Conservation (phyloP, 2,329 filamentous ascomycete species). For the Calonectria hawksworthii region DNA sequence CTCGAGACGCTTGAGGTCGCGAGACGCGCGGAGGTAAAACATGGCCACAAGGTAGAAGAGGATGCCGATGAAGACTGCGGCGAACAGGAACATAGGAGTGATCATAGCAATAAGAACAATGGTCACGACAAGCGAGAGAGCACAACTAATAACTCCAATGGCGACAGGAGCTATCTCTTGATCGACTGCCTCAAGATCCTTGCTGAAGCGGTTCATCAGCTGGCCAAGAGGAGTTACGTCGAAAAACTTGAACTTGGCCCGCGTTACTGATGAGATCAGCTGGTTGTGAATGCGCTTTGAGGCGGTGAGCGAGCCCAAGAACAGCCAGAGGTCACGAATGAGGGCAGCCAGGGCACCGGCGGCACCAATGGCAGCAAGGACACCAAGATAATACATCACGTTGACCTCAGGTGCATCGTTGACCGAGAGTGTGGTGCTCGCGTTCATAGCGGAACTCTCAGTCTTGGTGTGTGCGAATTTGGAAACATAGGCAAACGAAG, state of each 20-base stretch:
- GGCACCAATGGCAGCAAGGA: slow-evolving; percentile 86
- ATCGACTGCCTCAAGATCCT: slow-evolving; percentile 94
- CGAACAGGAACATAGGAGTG: slow-evolving; percentile 91
- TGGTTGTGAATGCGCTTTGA: slow-evolving; percentile 86
- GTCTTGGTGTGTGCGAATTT: slow-evolving; percentile 51
- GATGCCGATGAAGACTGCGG: slow-evolving; percentile 85
- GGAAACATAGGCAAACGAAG: slow-evolving; percentile 54
- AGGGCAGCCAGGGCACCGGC: slow-evolving; percentile 86
- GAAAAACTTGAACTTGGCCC: slow-evolving; percentile 97
- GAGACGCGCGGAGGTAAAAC: slow-evolving; percentile 93
- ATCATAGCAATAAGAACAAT: slow-evolving; percentile 89
- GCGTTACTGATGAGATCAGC: slow-evolving; percentile 83
- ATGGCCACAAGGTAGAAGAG: slow-evolving; percentile 87
- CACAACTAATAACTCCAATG: slow-evolving; percentile 79
- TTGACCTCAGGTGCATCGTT: slow-evolving; percentile 72
- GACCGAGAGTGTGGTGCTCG: not conserved
- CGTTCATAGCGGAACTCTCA: not conserved
- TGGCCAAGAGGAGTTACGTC: slow-evolving; percentile 96
- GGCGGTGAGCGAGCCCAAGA: slow-evolving; percentile 90
- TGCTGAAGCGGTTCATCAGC: slow-evolving; percentile 98
- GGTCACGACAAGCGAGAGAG: slow-evolving; percentile 81
- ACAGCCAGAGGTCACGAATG: slow-evolving; percentile 87
- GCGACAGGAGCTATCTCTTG: slow-evolving; percentile 96
- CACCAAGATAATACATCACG: slow-evolving; percentile 83
- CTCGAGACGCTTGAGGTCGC: slow-evolving; percentile 94